Evolutionary conservation across 768 basidiomycete genomes (phyloP).

Genomic region (Daedaleopsis nitida): DNA sequence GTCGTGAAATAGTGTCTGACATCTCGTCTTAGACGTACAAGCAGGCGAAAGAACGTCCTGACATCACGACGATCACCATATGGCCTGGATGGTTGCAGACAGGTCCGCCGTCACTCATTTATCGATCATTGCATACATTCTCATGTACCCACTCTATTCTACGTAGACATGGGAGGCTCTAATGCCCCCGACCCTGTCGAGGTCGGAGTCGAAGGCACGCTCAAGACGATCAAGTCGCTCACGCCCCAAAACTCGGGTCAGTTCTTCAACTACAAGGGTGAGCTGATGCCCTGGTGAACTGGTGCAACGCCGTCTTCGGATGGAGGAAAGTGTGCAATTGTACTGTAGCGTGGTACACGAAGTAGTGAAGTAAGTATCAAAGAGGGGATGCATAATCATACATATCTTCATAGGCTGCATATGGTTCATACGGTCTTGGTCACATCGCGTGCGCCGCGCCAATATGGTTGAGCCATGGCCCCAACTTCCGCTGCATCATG

Average conservation of each 20-base stretch:
- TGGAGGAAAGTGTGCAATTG: too few species aligned
- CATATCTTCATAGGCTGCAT: too few species aligned
- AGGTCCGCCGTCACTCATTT: background rate
- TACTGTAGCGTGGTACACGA: too few species aligned
- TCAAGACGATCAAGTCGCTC: conserved; percentile 5
- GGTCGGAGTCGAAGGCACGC: conserved; percentile 5
- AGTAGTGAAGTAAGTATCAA: too few species aligned
- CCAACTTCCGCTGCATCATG: too few species aligned
- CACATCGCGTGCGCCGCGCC: too few species aligned
- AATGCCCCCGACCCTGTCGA: background rate
- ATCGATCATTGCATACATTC: too few species aligned
- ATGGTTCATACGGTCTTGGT: too few species aligned
- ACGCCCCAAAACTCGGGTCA: conserved; percentile 9
- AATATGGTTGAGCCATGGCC: too few species aligned
- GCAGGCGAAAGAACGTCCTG: conserved; percentile 14
- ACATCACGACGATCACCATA: conserved; percentile 12
- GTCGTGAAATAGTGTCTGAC: conserved; percentile 37
- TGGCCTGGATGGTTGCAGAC: conserved; percentile 23
- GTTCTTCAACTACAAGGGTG: conserved; percentile 8
- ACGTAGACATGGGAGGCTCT: conserved; percentile 10
- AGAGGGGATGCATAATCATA: too few species aligned
- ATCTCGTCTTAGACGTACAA: conserved; percentile 16
- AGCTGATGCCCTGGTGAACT: conserved; percentile 9
- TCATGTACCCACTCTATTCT: background rate
- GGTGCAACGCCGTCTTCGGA: background rate